These are phyloP conservation scores for Nematocida sp. DNA, from an alignment of 371 early-diverging fungal genomes.

Conservation along the genomic window DNA sequence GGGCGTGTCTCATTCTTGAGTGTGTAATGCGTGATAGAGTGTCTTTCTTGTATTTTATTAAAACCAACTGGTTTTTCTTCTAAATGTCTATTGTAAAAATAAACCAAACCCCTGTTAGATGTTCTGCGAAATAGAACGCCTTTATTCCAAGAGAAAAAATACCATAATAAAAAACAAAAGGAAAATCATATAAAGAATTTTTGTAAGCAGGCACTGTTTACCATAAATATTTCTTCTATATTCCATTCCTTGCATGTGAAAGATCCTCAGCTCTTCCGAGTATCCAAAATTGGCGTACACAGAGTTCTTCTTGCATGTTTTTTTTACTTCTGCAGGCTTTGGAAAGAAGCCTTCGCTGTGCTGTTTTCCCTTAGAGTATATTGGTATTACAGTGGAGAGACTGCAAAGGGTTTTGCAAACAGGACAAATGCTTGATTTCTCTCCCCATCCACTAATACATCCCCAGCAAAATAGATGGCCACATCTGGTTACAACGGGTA, in stretches of 20 bases:
- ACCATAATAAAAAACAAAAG: conserved; percentile 49
- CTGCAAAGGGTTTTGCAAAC: conserved; percentile 56
- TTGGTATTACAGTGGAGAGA: conserved; percentile 58
- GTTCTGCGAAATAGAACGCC: too few species aligned
- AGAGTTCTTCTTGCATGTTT: neutral
- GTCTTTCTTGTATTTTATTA: too few species aligned
- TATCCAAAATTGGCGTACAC: conserved; percentile 3
- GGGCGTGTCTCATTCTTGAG: too few species aligned
- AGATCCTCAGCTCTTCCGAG: conserved; percentile 18
- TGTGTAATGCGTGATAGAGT: too few species aligned
- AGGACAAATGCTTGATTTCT: conserved; percentile 58
- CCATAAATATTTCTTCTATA: conserved; percentile 33
- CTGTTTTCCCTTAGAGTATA: conserved; percentile 48
- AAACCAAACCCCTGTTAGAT: too few species aligned
- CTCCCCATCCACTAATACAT: conserved; percentile 59
- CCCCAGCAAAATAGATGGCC: conserved; percentile 67
- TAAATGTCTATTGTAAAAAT: too few species aligned
- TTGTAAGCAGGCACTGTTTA: conserved; percentile 32
- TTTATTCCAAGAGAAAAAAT: conserved; percentile 37
- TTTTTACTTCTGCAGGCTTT: conserved; percentile 4
- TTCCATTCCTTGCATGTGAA: conserved; percentile 52
- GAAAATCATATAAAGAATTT: conserved; percentile 39
- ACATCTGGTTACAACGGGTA: conserved; percentile 59
- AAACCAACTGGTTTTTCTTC: too few species aligned
- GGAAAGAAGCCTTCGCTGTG: neutral